Base-by-base conservation (phyloP, 352 stramenopile genomes). In the Phytophthora multivora region DNA sequence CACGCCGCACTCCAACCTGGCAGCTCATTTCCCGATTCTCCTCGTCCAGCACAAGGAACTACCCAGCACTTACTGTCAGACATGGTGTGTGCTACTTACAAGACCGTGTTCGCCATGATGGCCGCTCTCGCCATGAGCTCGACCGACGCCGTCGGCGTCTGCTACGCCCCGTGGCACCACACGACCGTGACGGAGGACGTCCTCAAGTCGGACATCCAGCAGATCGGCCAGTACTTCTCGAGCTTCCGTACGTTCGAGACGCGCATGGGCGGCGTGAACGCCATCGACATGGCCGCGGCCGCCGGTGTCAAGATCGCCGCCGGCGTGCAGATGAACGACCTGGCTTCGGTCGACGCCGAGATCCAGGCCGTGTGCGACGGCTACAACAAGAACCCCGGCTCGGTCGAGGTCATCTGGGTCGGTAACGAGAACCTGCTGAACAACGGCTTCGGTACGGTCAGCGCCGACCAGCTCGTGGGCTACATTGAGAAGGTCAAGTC, bases 391-490 rank as follows among this genome's bases (percentile, higher is more conserved):
- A 64, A 86, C 55, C 66, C 79, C 0, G 33, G 54, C 13, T 59
- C 47, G 0, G 66, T 93, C n/a, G 59, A 88, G 19, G 69, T 67
- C 7, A 73, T 93, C 42, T 91, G 79, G 64, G 81, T 89, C 25
- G 85, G 85, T 38, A 93, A 91, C 73, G 85, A 93, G 53, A 74
- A 87, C 75, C 68, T 93, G 15, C 53, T 67, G 40, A 88, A 88
- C 65, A 62, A 70, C 26, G 66, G 51, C 54, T 86, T 79, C 38
- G 81, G 79, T 18, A 70, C 60, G 2, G 69, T 51, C 28, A 71
- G 64, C 21, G 75, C 71, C 45, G 59, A 61, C 12, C 38, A 78
- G 59, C 72, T 91, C 11, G 28, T 77, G 13, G 62, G 53, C 3
- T 83, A 86, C 71, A 88, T 91, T 46, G 28, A 73, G 10, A 67